Percentiles rank a stretch among this genome's conserved stretches.
Conservation (phyloP, 2,329 filamentous ascomycete species). For the Whalleya microplaca region DNA sequence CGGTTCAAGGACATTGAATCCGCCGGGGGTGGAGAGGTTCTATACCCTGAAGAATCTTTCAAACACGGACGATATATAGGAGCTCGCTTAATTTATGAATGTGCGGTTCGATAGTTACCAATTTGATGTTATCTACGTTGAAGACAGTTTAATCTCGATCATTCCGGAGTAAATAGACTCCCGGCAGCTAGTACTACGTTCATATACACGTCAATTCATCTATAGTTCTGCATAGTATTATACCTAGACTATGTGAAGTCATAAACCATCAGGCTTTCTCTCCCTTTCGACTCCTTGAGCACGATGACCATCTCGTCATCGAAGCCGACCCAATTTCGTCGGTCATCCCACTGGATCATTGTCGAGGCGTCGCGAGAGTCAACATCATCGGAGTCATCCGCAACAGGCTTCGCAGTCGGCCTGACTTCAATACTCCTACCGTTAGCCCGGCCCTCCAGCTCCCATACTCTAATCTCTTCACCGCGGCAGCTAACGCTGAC, state of each 20-base stretch:
- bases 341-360: conserved; percentile 46
- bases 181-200: too few species aligned
- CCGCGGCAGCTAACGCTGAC: conserved; percentile 86
- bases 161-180: too few species aligned
- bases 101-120: too few species aligned
- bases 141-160: too few species aligned
- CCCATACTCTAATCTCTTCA: conserved; percentile 83
- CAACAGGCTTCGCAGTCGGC: conserved; percentile 39
- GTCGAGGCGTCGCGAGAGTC: not conserved
- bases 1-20: too few species aligned
- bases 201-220: too few species aligned
- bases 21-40: too few species aligned
- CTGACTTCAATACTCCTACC: conserved; percentile 56
- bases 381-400: conserved; percentile 22
- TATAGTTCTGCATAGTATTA: not conserved
- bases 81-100: too few species aligned
- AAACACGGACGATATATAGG: too few species aligned
- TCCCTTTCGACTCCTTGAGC: conserved; percentile 71
- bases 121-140: too few species aligned
- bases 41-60: too few species aligned
- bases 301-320: conserved; percentile 93
- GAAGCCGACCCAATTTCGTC: conserved; percentile 76
- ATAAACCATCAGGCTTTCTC: conserved; percentile 79
- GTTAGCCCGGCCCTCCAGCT: conserved; percentile 72
- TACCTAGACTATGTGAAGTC: conserved; percentile 67